Evolutionary conservation across 805 yeast species (phyloP).

Genomic region (Lachancea lanzarotensis): DNA sequence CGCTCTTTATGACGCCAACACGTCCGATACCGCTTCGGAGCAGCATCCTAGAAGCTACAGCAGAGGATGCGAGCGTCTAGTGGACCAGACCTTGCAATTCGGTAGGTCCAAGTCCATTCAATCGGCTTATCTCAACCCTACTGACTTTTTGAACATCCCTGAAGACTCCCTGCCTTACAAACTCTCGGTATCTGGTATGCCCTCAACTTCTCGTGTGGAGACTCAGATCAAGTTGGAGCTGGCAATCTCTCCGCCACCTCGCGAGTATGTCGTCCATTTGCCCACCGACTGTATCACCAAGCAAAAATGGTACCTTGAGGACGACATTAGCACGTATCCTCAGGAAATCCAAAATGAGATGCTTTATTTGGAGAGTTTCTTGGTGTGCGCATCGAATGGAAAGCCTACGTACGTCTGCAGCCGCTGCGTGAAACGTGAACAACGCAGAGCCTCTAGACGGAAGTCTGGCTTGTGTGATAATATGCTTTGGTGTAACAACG

Average conservation of each 20-base stretch:
- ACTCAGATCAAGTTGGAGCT: slow-evolving; percentile 83
- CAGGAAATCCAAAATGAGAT: slow-evolving; percentile 46
- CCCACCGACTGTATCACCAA: slow-evolving; percentile 87
- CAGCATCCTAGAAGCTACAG: slow-evolving; percentile 7
- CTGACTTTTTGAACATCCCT: slow-evolving; percentile 24
- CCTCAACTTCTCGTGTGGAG: slow-evolving; percentile 83
- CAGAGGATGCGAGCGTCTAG: slow-evolving; percentile 15
- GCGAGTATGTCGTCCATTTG: slow-evolving; percentile 63
- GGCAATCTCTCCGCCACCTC: slow-evolving; percentile 68
- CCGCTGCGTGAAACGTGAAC: slow-evolving; percentile 87
- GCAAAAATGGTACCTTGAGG: slow-evolving; percentile 66
- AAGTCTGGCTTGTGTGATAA: slow-evolving; percentile 74
- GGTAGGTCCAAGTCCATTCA: slow-evolving; percentile 21
- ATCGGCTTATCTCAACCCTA: slow-evolving; percentile 21
- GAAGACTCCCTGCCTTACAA: slow-evolving; percentile 36
- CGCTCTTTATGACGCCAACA: neutral
- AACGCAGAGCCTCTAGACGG: slow-evolving; percentile 88
- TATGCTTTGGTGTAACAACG: slow-evolving; percentile 67
- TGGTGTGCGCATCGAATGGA: slow-evolving; percentile 51
- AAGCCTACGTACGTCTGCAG: slow-evolving; percentile 71
- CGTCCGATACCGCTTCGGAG: neutral
- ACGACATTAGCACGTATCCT: slow-evolving; percentile 36
- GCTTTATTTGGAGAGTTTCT: slow-evolving; percentile 70
- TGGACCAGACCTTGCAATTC: slow-evolving; percentile 16
- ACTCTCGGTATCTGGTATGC: slow-evolving; percentile 55